Evolutionary conservation across 495 filamentous ascomycete genomes (phyloP).

Genomic region (Corynascus novoguineensis): DNA sequence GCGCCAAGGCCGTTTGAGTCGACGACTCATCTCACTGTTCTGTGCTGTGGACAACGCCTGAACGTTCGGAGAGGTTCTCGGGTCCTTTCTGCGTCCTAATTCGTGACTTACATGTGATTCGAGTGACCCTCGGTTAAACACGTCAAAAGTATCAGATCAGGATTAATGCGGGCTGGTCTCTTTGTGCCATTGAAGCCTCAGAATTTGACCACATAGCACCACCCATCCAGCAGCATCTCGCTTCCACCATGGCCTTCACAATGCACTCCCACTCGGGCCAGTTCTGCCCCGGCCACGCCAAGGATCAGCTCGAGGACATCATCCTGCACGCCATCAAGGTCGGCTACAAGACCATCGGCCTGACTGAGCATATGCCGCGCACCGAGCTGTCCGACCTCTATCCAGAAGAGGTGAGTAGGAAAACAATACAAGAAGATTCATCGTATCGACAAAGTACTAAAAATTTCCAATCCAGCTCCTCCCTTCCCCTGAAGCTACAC

Average conservation of each 20-base stretch:
- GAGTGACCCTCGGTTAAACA: too few species aligned
- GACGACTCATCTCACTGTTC: too few species aligned
- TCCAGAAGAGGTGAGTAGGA: constrained; percentile 73
- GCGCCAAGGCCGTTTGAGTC: too few species aligned
- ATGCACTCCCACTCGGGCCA: constrained; percentile 98
- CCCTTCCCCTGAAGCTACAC: constrained; percentile 32
- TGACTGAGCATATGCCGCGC: constrained; percentile 98
- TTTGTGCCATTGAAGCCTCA: not conserved
- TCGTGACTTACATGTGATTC: too few species aligned
- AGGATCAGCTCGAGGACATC: constrained; percentile 76
- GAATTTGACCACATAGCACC: not conserved
- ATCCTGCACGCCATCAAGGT: constrained; percentile 70
- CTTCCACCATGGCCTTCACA: constrained; percentile 77
- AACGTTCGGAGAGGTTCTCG: too few species aligned
- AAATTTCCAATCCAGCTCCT: constrained; percentile 31
- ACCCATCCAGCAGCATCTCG: not conserved
- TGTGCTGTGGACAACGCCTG: too few species aligned
- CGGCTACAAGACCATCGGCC: constrained; percentile 73
- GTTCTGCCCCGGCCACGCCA: constrained; percentile 88
- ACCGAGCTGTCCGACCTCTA: constrained; percentile 68
- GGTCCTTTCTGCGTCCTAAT: too few species aligned
- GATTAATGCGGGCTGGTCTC: too few species aligned
- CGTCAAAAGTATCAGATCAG: too few species aligned
- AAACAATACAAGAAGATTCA: constrained; percentile 10
- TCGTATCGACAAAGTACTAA: not conserved